Conservation (phyloP, 768 basidiomycete genomes). For the Suillus alpinus region DNA sequence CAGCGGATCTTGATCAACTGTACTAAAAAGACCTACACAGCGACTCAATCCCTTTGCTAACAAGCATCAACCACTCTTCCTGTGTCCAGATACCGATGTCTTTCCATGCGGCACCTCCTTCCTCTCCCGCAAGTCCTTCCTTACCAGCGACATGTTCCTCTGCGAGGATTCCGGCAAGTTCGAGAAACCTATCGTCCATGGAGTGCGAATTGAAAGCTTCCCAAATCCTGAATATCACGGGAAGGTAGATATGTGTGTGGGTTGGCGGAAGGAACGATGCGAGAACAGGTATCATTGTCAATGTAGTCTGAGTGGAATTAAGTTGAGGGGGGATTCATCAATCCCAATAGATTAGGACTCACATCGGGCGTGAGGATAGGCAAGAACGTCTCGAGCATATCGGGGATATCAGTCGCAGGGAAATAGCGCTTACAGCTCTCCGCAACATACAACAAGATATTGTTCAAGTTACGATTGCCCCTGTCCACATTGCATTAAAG, state of each 20-base stretch:
- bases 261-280: conserved; percentile 75
- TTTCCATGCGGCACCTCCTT: conserved; percentile 63
- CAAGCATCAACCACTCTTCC: conserved; percentile 77
- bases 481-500: conserved; percentile 7
- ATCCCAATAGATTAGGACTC: conserved; percentile 20
- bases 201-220: conserved; percentile 73
- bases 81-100: conserved; percentile 90
- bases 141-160: conserved; percentile 69
- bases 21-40: conserved; percentile 52
- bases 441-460: conserved; percentile 71
- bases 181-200: conserved; percentile 72
- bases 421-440: conserved; percentile 74
- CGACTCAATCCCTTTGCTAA: conserved; percentile 78
- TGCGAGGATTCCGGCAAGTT: conserved; percentile 64
- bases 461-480: conserved; percentile 59
- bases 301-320: conserved; percentile 45
- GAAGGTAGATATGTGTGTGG: conserved; percentile 65
- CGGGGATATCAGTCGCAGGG: conserved; percentile 57
- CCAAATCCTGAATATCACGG: conserved; percentile 72
- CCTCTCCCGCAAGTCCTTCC: conserved; percentile 47
- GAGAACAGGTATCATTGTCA: conserved; percentile 73
- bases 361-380: conserved; percentile 73
- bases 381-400: conserved; percentile 70
- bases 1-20: conserved; percentile 5
- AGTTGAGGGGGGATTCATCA: conserved; percentile 3